phyloP scores from a whole-genome alignment of 2,329 filamentous ascomycete genomes.

The Penicillium polonicum region DNA sequence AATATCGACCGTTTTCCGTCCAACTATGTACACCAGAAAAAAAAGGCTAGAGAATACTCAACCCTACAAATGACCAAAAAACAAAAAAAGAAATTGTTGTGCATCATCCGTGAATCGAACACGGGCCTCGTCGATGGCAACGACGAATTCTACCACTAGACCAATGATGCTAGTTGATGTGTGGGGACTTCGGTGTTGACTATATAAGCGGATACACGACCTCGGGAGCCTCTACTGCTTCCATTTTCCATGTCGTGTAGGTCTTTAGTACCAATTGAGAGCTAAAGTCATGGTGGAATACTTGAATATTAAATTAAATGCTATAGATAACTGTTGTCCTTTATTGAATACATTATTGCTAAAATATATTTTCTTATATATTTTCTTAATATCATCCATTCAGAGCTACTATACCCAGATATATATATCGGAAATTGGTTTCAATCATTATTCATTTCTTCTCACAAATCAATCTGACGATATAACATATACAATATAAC shows the following conservation, averaged over 20 bases:
- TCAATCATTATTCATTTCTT: no score
- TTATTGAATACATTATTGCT: background rate
- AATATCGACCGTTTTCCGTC: background rate
- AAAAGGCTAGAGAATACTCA: background rate
- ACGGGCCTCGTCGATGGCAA: conserved; percentile 47
- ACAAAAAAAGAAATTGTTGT: conserved; percentile 20
- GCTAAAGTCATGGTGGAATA: no score
- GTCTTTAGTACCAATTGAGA: background rate
- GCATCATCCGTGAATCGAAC: conserved; percentile 50
- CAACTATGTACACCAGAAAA: no score
- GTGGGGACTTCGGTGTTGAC: background rate
- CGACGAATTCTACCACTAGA: conserved; percentile 44
- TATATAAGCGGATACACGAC: background rate
- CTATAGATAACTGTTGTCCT: background rate
- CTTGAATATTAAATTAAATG: no score
- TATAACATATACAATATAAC: background rate
- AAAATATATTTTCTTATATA: no score
- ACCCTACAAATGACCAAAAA: background rate
- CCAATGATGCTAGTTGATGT: conserved; percentile 38
- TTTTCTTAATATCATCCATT: fast-evolving
- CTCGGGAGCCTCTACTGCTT: background rate
- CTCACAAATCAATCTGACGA: background rate
- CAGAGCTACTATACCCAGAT: no score
- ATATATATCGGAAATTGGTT: background rate
- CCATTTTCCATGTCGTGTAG: background rate